Base-by-base conservation (phyloP, 2,329 filamentous ascomycete species). In the Penicillium corylophilum region DNA sequence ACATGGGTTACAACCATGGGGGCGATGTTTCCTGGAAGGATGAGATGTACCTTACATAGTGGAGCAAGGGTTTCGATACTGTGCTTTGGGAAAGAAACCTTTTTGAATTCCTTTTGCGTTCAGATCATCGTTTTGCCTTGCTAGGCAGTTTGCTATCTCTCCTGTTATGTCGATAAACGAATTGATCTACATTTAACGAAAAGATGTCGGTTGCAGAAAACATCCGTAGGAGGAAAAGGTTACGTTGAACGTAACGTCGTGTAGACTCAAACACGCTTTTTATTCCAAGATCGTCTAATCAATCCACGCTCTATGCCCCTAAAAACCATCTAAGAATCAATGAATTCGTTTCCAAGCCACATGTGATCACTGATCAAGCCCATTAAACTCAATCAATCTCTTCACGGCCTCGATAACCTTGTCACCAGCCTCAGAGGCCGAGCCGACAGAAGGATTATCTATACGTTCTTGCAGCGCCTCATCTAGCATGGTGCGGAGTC, bases 371-470 rank as follows among this genome's bases (percentile, higher is more conserved):
- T 73, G 71, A 78, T 95, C 90, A 73, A 95, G 73, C 1, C 94
- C 94, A 75, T 97, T 91, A 64, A 95, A 80, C 73, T 96, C 90
- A 63, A 97, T 87, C 72, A 97, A 77, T 72, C 83, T 86, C 60
- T 85, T 83, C 48, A 96, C 92, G 56, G 89, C 74, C 64, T 80
- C 82, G 53, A 97, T 88, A 23, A 96, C 85, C 62, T 50, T 75
- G 36, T 67, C 61, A 0, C 63, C 62, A 20, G 63, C 61, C 15
- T 60, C 57, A 57, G 68, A 64, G 48, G 61, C 75, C 31, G 85
- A 67, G 41, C 85, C 82, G 51, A 82, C 68, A 12, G 79, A 79
- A 0, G 89, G 89, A 56, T 89, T 85, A 68, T 92, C 89, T 44
- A 96, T 84, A 72, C 91, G 91, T 59, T 82, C 79, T 51, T 88